phyloP scores from a whole-genome alignment of 768 basidiomycete genomes.

The Phallus indusiatus region DNA sequence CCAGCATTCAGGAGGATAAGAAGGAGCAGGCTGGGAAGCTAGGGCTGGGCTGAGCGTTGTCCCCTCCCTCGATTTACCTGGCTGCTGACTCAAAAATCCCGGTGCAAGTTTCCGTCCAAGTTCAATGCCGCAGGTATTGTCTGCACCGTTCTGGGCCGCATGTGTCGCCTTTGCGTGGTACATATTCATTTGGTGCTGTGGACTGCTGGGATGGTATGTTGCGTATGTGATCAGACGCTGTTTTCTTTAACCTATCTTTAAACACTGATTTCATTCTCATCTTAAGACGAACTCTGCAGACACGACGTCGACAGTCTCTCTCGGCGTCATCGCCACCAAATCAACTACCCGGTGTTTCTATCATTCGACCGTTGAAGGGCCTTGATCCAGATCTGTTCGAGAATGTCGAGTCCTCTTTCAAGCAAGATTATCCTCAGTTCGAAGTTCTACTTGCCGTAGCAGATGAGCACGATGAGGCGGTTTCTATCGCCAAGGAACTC shows the following conservation, averaged over 20 bases:
- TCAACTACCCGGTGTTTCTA: conserved; percentile 78
- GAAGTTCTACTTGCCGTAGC: conserved; percentile 90
- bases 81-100: not conserved
- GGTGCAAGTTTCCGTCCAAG: not conserved
- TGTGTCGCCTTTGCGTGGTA: conserved; percentile 1
- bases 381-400: conserved; percentile 95
- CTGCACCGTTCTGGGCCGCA: not conserved
- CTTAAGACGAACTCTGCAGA: conserved; percentile 43
- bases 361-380: conserved; percentile 90
- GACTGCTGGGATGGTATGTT: conserved; percentile 5
- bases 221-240: conserved; percentile 2
- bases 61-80: too few species aligned
- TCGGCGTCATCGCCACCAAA: conserved; percentile 36
- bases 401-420: conserved; percentile 89
- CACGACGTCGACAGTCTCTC: conserved; percentile 53
- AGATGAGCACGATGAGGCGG: conserved; percentile 76
- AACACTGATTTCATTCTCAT: not conserved
- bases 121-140: not conserved
- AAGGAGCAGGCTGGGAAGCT: too few species aligned
- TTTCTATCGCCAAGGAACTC: conserved; percentile 75
- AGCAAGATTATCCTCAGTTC: conserved; percentile 83
- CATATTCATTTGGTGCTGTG: not conserved
- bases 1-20: too few species aligned
- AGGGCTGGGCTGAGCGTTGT: too few species aligned
- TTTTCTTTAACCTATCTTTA: not conserved